phyloP scores from a whole-genome alignment of 345 rosid genomes.

The Euphorbia lathyris region DNA sequence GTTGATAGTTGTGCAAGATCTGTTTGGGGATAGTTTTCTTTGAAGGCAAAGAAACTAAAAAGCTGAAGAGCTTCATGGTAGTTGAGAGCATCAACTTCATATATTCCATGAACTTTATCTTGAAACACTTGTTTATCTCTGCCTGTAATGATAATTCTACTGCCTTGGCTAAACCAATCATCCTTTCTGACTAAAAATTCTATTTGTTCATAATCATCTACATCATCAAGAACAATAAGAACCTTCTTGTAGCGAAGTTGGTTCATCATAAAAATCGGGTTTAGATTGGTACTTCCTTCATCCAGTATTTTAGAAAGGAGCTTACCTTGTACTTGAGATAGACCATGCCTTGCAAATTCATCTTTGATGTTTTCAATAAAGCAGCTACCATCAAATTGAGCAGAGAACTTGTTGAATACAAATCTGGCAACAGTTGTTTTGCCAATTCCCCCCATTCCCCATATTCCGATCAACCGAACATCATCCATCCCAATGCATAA shows the following conservation, averaged over 20 bases:
- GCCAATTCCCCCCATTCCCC: conserved; percentile 53
- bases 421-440: conserved; percentile 50
- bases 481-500: too few relatives aligned
- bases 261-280: background rate
- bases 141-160: conserved; percentile 2
- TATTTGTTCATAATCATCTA: conserved; percentile 1
- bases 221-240: too few relatives aligned
- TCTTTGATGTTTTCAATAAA: conserved; percentile 41
- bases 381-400: too few relatives aligned
- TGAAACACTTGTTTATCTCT: background rate
- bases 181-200: background rate
- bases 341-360: conserved; percentile 1
- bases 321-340: background rate
- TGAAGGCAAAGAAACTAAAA: background rate
- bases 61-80: background rate
- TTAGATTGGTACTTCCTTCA: conserved; percentile 14
- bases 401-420: too few relatives aligned
- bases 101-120: background rate
- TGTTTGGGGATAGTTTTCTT: background rate
- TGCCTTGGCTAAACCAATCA: background rate
- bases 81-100: background rate
- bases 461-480: conserved; percentile 39
- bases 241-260: conserved; percentile 9
- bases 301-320: conserved; percentile 20
- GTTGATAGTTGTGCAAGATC: background rate